Evolutionary conservation across 2,329 filamentous ascomycete species (phyloP), one percentile per base, ranked within the genome.

Genomic region (Colletotrichum phormii): DNA sequence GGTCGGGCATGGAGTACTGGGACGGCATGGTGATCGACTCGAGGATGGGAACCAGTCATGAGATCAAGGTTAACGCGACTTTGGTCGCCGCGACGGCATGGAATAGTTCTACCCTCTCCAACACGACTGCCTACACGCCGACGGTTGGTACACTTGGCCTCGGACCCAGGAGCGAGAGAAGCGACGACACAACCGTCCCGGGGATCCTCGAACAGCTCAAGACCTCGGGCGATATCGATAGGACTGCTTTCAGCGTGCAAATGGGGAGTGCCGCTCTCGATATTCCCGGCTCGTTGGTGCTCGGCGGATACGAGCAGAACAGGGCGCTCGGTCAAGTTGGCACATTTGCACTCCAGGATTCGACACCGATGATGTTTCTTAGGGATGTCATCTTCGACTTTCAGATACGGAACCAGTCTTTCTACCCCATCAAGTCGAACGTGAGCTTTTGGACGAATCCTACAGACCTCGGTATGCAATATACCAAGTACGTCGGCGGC

Each of bases 241-340:
- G 78, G 0, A 77, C 73, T n/a, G 79, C 78, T 1, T 82, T 78
- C 54, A 76, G 77, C 13, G 72, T 82, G 54, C 81, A 82, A 33
- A 74, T 82, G 22, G 81, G 81, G 4, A 81, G 80, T n/a, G 81
- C 74, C 0, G 59, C 77, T 1, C 76, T 80, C 24, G 60, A 73
- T 4, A 77, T 79, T 51, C 63, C 64, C 1, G 81, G 80, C 0
- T 81, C 79, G 2, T 72, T 82, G 5, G 67, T 79, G 1, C 76
- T 81, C n/a, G 82, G 81, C 5, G 81, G 81, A 2, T 83, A 82
- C 69, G 80, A 82, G 61, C 76, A 78, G 66, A 78, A 75, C 37
- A 73, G 81, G 1, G 76, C 79, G 0, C 67, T 82, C 8, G 81
- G 78, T 0, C 71, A 77, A 0, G 75, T 78, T 4, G 79, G 75